Evolutionary conservation across 495 filamentous ascomycete genomes (phyloP).

Genomic region (Schizothecium vesticola): DNA sequence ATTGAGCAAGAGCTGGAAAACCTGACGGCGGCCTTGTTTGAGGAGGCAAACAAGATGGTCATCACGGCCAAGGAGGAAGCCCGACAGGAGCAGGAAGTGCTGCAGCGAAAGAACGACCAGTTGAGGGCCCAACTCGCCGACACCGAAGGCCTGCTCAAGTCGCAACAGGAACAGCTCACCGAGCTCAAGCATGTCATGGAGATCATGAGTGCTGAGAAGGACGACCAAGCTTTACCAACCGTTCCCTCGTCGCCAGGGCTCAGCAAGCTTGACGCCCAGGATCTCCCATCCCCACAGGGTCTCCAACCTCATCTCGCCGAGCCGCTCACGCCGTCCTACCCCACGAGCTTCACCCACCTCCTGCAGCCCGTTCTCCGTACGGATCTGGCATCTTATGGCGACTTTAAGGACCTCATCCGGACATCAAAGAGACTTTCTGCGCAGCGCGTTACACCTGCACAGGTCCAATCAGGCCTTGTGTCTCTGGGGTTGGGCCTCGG

Average conservation of each 20-base stretch:
- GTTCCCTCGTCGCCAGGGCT: conserved; percentile 57
- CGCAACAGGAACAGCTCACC: conserved; percentile 86
- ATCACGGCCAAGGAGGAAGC: conserved; percentile 50
- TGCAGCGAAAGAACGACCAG: conserved; percentile 35
- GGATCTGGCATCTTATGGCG: conserved; percentile 73
- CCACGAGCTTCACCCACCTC: conserved; percentile 77
- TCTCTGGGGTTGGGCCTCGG: conserved; percentile 49
- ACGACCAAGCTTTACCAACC: conserved; percentile 62
- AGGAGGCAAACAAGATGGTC: conserved; percentile 97
- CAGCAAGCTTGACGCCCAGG: conserved; percentile 42
- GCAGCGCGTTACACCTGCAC: conserved; percentile 9
- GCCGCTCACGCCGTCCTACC: conserved; percentile 68
- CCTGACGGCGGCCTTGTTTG: conserved; percentile 83
- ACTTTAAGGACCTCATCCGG: conserved; percentile 74
- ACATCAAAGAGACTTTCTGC: conserved; percentile 56
- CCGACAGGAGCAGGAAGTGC: conserved; percentile 28
- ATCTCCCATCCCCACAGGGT: conserved; percentile 34
- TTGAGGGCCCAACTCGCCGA: conserved; percentile 47
- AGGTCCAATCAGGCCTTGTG: conserved; percentile 15
- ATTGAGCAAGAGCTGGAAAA: conserved; percentile 77
- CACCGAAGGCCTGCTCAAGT: conserved; percentile 77
- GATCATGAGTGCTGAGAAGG: conserved; percentile 68
- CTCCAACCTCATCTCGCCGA: conserved; percentile 46
- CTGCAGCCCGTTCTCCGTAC: conserved; percentile 76
- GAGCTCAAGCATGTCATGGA: conserved; percentile 92